Base-by-base conservation (phyloP, 2,329 filamentous ascomycete species). In the Cercospora sp. region DNA sequence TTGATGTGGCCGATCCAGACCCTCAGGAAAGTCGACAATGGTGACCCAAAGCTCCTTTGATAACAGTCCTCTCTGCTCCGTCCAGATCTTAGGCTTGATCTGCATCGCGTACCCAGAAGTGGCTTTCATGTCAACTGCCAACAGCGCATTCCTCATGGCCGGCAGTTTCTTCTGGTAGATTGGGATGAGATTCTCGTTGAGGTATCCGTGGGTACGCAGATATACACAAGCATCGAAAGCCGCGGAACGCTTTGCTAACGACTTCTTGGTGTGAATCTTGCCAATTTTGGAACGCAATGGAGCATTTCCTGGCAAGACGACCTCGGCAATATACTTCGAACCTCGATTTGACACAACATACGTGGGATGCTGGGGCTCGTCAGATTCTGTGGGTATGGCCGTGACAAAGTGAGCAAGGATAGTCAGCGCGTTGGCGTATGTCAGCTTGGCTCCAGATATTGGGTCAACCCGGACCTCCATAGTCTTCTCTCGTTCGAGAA, bases 191-290 rank as follows among this genome's bases (percentile, higher is more conserved):
- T 93, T 83, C 0, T 89, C 85, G 75, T 97, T 88, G 5, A 99
- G 83, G 68, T 90, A 88, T 2, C 86, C 86, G 63, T 86, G 85
- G 67, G 87, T 83, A 59, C 90, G 84, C 16, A 99, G 84, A 69
- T 88, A 78, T 1, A 93, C 77, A 75, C 94, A 97, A 61, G 91
- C 88, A 75, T 93, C 88, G 77, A 94, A 98, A 0, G 95, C 94
- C 3, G 94, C 94, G 0, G 94, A 92, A 71, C 92, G 92, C 78
- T 95, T 96, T 4, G 95, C 94, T 18, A 90, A 81, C 31, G 89
- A 84, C 78, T 97, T 98, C 66, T 85, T 91, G 7, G 83, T 78
- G 65, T 90, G 87, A 0, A 87, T 81, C 7, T 81, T 83, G 5
- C 95, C 94, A 12, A 84, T 83, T 5, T 87, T 84, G 31, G 87